Evolutionary conservation across 768 basidiomycete species (phyloP).

Genomic region (Xanthoconium purpureum): DNA sequence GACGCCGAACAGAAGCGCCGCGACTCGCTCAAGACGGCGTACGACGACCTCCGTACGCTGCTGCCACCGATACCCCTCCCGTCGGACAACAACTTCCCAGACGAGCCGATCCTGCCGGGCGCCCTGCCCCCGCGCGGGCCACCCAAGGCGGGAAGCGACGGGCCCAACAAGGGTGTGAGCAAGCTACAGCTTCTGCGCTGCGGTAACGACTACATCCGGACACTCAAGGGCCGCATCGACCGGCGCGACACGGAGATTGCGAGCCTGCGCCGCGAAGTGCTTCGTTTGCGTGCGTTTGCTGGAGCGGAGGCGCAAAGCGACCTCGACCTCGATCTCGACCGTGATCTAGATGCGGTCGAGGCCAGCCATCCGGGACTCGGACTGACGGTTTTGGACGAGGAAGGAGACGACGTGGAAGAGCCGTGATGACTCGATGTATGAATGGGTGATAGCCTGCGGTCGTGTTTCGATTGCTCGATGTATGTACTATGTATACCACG

Average conservation of each 20-base stretch:
- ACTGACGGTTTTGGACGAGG: conserved; percentile 28
- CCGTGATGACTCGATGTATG: neutral
- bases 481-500: conserved; percentile 10
- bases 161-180: conserved; percentile 93
- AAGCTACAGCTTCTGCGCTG: conserved; percentile 90
- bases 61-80: conserved; percentile 88
- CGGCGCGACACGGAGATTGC: conserved; percentile 78
- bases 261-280: conserved; percentile 62
- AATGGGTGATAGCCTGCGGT: neutral
- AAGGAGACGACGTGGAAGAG: conserved; percentile 33
- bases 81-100: conserved; percentile 64
- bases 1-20: conserved; percentile 96
- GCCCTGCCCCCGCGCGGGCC: conserved; percentile 88
- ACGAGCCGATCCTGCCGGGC: conserved; percentile 80
- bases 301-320: conserved; percentile 24
- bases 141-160: conserved; percentile 78
- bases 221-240: conserved; percentile 73
- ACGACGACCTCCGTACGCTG: conserved; percentile 76
- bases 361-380: conserved; percentile 20
- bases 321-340: conserved; percentile 29
- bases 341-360: conserved; percentile 31
- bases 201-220: conserved; percentile 83
- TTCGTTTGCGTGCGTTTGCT: conserved; percentile 46
- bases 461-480: neutral
- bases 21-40: conserved; percentile 93